These are phyloP conservation scores for Dendrothele bispora DNA, from an alignment of 768 basidiomycete species.

Conservation along the genomic window DNA sequence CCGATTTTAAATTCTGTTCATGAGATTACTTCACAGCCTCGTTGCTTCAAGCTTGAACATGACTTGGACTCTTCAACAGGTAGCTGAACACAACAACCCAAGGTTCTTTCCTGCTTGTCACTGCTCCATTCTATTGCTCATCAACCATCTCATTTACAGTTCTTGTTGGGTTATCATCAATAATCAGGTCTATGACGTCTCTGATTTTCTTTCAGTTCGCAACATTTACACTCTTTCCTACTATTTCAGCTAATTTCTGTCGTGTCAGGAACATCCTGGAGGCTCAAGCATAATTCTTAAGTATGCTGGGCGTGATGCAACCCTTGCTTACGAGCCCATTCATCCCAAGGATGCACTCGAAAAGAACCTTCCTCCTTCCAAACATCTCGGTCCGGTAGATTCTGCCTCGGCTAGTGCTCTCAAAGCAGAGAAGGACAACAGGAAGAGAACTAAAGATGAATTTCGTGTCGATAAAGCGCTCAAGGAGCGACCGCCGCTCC, in stretches of 20 bases:
- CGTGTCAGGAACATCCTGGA: slow-evolving; percentile 64
- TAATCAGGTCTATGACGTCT: slow-evolving; percentile 83
- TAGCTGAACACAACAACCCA: slow-evolving; percentile 57
- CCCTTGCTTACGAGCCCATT: slow-evolving; percentile 72
- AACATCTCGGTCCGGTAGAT: slow-evolving; percentile 71
- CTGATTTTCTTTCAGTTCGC: slow-evolving; percentile 68
- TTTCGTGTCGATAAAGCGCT: slow-evolving; percentile 63
- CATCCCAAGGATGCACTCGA: slow-evolving; percentile 86
- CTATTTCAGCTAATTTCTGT: not conserved
- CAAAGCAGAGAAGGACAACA: slow-evolving; percentile 35
- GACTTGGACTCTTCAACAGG: slow-evolving; percentile 53
- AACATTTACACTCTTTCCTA: not conserved
- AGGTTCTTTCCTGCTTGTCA: slow-evolving; percentile 33
- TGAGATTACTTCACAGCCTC: slow-evolving; percentile 16
- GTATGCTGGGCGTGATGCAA: slow-evolving; percentile 85
- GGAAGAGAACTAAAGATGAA: slow-evolving; percentile 66
- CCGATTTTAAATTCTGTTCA: not conserved
- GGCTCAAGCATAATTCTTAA: slow-evolving; percentile 80
- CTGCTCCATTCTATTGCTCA: slow-evolving; percentile 2
- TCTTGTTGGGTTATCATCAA: slow-evolving; percentile 86
- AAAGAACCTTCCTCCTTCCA: slow-evolving; percentile 66
- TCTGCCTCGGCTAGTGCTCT: slow-evolving; percentile 40
- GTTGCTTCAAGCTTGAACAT: slow-evolving; percentile 17
- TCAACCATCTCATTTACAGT: slow-evolving; percentile 33
- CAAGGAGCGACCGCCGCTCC: slow-evolving; percentile 61